Base-by-base conservation (phyloP, 441 rosid species). In the Geranium incanum region DNA sequence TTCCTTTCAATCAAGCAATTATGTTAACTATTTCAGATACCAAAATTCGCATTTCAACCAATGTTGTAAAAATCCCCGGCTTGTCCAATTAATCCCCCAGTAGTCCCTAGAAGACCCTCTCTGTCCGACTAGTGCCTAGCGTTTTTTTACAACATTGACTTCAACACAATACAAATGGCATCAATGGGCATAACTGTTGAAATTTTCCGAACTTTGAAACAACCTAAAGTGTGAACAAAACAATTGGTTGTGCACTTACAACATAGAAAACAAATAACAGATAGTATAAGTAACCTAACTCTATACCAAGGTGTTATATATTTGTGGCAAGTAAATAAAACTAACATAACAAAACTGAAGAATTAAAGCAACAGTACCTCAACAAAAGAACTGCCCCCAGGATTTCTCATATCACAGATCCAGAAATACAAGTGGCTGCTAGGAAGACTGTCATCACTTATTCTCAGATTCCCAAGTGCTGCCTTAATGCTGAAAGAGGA, bases 371-470 rank as follows among this genome's bases (percentile, higher is more conserved):
- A 55, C 76, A 66, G 64, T 79, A 95, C 99, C 95, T 95, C 98
- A 76, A 95, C 95, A 83, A 95, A 95, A 73, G 99, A 95, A 78
- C 91, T 91, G 75, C 98, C 97, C 70, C 97, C 97, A 41, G 97
- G 94, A 84, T 93, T 89, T 79, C 99, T 91, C 97, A 89, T 95
- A 84, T 95, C 98, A 81, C 99, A 95, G 62, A 89, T 87, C 99
- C 97, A 87, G 82, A 84, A 95, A 84, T 95, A 95, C 84, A 93
- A 72, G 78, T 93, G 99, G 75, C 75, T 76, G 71, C 78, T 78
- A 38, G 94, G 92, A 78, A 95, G 99, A 82, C 98, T 89, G 66
- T 95, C 90, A 70, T 95, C 99, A 83, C 99, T 95, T 80, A 95
- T 91, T 79, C 89, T 87, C 78, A 95, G 78, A 84, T 95, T 95